Percentiles rank a stretch among this genome's conserved stretches.
Evolutionary conservation across 768 basidiomycete genomes (phyloP).

Genomic region (Phaeolepiota aurea): DNA sequence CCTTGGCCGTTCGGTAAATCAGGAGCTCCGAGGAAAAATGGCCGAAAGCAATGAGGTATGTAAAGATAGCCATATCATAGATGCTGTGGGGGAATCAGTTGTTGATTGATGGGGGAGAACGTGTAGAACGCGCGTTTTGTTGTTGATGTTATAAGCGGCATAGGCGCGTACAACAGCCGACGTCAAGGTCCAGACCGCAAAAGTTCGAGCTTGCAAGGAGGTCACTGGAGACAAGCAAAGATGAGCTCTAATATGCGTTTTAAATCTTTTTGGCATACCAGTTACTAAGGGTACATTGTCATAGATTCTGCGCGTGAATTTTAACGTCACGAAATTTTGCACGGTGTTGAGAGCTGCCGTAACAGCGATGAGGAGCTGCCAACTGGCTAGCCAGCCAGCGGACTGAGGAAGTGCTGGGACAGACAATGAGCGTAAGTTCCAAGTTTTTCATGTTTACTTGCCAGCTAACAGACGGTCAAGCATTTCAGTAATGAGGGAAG

Average conservation of each 20-base stretch:
- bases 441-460: conserved; percentile 7
- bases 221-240: conserved; percentile 50
- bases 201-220: conserved; percentile 78
- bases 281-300: conserved; percentile 30
- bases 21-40: conserved; percentile 86
- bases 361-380: conserved; percentile 77
- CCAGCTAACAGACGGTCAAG: conserved; percentile 13
- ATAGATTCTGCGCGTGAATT: conserved; percentile 75
- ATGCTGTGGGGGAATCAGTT: conserved; percentile 37
- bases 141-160: conserved; percentile 83
- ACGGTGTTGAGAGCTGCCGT: conserved; percentile 79
- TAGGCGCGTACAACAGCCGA: conserved; percentile 78
- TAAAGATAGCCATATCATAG: conserved; percentile 82
- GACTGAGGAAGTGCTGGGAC: conserved; percentile 53
- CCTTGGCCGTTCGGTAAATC: conserved; percentile 68
- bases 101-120: conserved; percentile 3
- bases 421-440: neutral
- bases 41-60: conserved; percentile 83
- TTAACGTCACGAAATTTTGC: conserved; percentile 76
- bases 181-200: conserved; percentile 86
- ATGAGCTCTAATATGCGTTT: conserved; percentile 2
- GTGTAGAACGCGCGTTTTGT: conserved; percentile 76
- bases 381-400: conserved; percentile 72
- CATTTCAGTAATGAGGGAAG: conserved; percentile 10
- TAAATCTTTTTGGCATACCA: conserved; percentile 16